A percentile compares a stretch with the other conserved stretches of the same genome.
Conservation (phyloP, 352 stramenopile genomes). For the Blastocystis sp. region DNA sequence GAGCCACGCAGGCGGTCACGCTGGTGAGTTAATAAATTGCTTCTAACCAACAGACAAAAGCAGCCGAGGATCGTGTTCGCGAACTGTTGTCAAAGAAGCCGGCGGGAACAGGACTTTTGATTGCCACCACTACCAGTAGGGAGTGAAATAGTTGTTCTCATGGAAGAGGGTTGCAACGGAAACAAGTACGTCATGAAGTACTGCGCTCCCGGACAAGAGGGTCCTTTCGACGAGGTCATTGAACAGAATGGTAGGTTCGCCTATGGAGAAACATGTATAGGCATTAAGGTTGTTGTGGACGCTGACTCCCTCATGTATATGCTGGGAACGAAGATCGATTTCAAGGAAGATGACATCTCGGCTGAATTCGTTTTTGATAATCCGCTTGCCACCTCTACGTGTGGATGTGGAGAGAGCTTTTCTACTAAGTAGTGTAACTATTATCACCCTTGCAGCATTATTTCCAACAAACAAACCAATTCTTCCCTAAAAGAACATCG, state of each 20-base stretch:
- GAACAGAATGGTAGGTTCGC: constrained; percentile 15
- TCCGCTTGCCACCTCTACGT: constrained; percentile 53
- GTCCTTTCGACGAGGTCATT: constrained; percentile 51
- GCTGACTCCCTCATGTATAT: constrained; percentile 55
- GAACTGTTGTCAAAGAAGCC: constrained; percentile 54
- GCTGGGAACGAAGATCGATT: constrained; percentile 56
- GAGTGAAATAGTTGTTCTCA: not conserved
- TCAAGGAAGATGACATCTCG: constrained; percentile 56
- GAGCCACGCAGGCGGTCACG: not conserved
- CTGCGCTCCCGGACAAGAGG: constrained; percentile 45
- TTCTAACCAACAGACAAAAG: not conserved
- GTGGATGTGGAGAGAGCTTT: constrained; percentile 55
- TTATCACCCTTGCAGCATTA: not conserved
- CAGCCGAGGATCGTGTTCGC: constrained; percentile 33
- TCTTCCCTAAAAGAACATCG: constrained; percentile 55
- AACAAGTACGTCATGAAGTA: constrained; percentile 56
- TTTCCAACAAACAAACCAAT: constrained; percentile 19
- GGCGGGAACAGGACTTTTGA: constrained; percentile 16
- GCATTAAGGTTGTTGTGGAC: constrained; percentile 49
- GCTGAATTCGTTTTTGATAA: constrained; percentile 57
- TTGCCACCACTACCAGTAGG: constrained; percentile 26
- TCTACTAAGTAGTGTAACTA: constrained; percentile 35
- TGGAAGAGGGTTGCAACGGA: constrained; percentile 56
- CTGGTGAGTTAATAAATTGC: not conserved
- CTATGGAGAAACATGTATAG: not conserved